Percentiles rank a stretch among this genome's conserved stretches.
Evolutionary conservation across 768 basidiomycete species (phyloP).

Genomic region (Sporobolomyces pararoseus): DNA sequence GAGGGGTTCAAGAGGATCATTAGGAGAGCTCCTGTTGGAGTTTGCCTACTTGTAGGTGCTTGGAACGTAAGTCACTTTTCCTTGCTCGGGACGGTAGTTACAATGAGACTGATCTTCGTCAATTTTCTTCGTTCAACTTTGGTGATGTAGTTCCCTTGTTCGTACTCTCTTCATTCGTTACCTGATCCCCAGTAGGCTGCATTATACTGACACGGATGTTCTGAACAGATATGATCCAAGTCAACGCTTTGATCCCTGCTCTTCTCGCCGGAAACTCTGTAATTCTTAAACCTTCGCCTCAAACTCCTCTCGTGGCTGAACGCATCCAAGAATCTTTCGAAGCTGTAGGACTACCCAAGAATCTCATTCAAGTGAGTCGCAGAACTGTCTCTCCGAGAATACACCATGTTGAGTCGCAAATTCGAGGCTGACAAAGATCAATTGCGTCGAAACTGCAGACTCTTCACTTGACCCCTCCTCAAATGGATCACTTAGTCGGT

Average conservation of each 20-base stretch:
- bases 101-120: no score
- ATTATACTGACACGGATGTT: no score
- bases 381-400: neutral
- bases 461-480: slow-evolving; percentile 64
- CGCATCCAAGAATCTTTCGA: slow-evolving; percentile 65
- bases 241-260: slow-evolving; percentile 89
- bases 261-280: slow-evolving; percentile 84
- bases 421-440: no score
- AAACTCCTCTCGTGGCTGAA: slow-evolving; percentile 85
- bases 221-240: slow-evolving; percentile 62
- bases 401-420: no score
- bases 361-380: slow-evolving; percentile 55
- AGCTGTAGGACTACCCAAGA: slow-evolving; percentile 72
- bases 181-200: no score
- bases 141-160: slow-evolving; percentile 34
- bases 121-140: no score
- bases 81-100: neutral
- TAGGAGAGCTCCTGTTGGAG: slow-evolving; percentile 75
- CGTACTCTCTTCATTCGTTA: slow-evolving; percentile 5
- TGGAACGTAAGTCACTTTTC: slow-evolving; percentile 71
- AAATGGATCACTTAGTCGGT: slow-evolving; percentile 61
- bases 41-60: slow-evolving; percentile 80
- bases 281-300: slow-evolving; percentile 90
- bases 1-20: slow-evolving; percentile 81
- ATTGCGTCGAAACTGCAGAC: slow-evolving; percentile 56